Evolutionary conservation across 2,329 filamentous ascomycete genomes (phyloP), one percentile per base, ranked within the genome.

Genomic region (Fusarium annulatum): DNA sequence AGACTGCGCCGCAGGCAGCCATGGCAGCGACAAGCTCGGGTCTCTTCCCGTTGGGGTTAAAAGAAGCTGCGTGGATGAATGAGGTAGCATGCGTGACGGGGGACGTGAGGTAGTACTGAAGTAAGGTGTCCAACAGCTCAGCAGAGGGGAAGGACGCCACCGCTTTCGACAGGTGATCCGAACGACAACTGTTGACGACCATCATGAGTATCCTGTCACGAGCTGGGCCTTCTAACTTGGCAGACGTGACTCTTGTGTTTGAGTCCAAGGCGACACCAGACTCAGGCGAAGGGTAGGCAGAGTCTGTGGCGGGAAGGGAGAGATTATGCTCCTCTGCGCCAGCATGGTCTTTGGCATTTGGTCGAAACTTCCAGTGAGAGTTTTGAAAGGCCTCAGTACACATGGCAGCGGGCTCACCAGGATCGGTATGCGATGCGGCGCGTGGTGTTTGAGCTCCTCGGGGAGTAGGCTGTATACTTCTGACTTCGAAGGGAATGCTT

Each of bases 71-170:
- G 30, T 85, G 84, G 5, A 85, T 74, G 66, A 81, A 85, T 0
- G 79, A 75, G 1, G 78, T 79, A 0, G 82, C 73, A 36, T 76
- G 73, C 0, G 77, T 72, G 2, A 76, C 65, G 3, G 81, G 77
- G 0, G 77, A 76, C 0, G 78, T 77, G 9, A 84, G 74, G 39
- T 80, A 84, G n/a, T 79, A 81, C 55, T 84, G 82, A 1, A 85
- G 77, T 0, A 85, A 70, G 0, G 79, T 80, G 45, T 84, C 81
- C 10, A 85, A 66, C 3, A 85, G 63, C 38, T 85, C 82, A 0
- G 81, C 79, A 1, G 80, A 82, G 0, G 84, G 84, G 16, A 85
- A 85, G 0, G 81, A 84, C 9, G 82, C 79, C 21, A 83, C 80
- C 1, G 75, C 76, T 30, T 75, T 75, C 1, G 78, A 71, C 0